Conservation (phyloP, 2,329 filamentous ascomycete species). For the Penicillium aurantiogriseum region DNA sequence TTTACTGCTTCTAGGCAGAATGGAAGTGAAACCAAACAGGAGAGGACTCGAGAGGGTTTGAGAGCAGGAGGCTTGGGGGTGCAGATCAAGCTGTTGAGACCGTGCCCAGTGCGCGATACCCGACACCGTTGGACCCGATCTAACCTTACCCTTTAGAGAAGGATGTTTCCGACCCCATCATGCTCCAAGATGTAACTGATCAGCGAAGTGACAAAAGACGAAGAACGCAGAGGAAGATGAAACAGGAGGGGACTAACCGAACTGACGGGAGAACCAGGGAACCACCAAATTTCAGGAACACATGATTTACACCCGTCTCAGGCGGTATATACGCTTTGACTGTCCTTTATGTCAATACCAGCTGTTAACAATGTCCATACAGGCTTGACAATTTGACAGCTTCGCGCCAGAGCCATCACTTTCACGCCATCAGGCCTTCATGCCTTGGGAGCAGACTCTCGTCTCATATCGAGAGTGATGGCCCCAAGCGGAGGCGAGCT, state of each 20-base stretch:
- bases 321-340: neutral
- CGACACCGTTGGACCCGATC: constrained; percentile 4
- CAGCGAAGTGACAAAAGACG: neutral
- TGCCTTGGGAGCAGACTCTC: neutral
- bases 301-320: neutral
- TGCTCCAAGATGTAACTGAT: neutral
- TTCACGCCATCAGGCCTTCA: neutral
- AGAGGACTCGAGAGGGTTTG: neutral
- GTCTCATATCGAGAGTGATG: neutral
- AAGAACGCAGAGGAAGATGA: neutral
- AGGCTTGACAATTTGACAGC: neutral
- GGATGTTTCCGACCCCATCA: neutral
- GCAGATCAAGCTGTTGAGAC: constrained; percentile 4
- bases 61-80: neutral
- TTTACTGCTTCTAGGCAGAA: neutral
- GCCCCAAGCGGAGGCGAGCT: neutral
- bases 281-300: neutral
- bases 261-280: constrained; percentile 4
- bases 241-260: constrained; percentile 4
- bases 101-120: constrained; percentile 2
- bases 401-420: neutral
- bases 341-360: neutral
- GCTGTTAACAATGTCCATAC: neutral
- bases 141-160: constrained; percentile 1
- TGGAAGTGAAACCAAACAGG: neutral